phyloP scores from a whole-genome alignment of 1,139 yeast species.

The Geotrichum histeridarum region DNA sequence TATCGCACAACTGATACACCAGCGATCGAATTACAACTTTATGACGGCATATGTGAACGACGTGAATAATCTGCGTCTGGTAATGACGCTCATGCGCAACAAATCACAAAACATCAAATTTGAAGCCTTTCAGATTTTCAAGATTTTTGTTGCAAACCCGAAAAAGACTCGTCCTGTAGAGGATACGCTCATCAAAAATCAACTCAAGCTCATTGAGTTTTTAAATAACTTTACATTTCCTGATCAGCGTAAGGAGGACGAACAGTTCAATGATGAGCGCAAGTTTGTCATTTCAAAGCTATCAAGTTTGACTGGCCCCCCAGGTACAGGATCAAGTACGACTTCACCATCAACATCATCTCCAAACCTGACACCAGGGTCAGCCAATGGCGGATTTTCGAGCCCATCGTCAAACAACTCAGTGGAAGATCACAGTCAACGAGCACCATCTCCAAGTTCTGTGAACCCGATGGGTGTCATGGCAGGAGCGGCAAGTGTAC shows the following conservation, averaged over 20 bases:
- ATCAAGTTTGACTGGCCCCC: slow-evolving; percentile 43
- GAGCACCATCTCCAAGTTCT: slow-evolving; percentile 4
- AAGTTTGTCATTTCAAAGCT: slow-evolving; percentile 75
- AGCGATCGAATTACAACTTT: slow-evolving; percentile 63
- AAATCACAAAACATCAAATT: slow-evolving; percentile 81
- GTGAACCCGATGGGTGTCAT: slow-evolving; percentile 21
- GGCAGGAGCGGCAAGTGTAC: slow-evolving; percentile 21
- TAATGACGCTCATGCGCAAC: slow-evolving; percentile 83
- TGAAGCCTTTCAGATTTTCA: slow-evolving; percentile 90
- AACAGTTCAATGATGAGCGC: slow-evolving; percentile 69
- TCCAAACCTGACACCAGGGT: slow-evolving; percentile 20
- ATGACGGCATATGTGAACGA: slow-evolving; percentile 76
- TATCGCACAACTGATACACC: slow-evolving; percentile 68
- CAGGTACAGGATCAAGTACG: slow-evolving; percentile 1
- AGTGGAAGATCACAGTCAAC: not conserved
- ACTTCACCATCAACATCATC: slow-evolving; percentile 16
- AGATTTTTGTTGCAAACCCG: slow-evolving; percentile 90
- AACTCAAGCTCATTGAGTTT: slow-evolving; percentile 66
- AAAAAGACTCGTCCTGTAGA: slow-evolving; percentile 72
- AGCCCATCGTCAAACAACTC: not conserved
- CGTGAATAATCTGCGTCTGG: slow-evolving; percentile 73
- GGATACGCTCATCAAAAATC: slow-evolving; percentile 78
- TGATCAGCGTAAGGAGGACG: slow-evolving; percentile 54
- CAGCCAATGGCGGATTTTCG: slow-evolving; percentile 5
- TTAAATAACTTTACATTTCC: slow-evolving; percentile 57